Conservation (phyloP, 148 eudicot genomes). For the Euryodendron excelsum region DNA sequence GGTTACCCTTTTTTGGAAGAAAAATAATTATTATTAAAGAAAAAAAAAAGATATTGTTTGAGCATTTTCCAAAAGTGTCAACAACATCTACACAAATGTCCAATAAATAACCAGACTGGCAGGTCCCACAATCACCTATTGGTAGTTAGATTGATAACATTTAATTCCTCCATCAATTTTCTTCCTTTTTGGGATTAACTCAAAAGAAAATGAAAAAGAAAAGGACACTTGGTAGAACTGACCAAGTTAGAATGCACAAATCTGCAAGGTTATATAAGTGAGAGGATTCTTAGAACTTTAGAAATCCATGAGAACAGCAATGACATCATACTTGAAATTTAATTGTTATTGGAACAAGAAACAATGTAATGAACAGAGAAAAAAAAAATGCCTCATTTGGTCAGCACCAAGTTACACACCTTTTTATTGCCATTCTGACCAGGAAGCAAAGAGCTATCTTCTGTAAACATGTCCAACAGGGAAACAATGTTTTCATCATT, state of each 20-base stretch:
- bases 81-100: too few species aligned
- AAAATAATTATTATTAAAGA: too few species aligned
- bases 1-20: too few species aligned
- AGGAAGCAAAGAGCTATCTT: slow-evolving; percentile 15
- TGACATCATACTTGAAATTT: not conserved
- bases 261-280: not conserved
- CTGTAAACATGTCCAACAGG: slow-evolving; percentile 19
- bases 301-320: not conserved
- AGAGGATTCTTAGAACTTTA: not conserved
- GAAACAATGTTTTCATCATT: slow-evolving; percentile 12
- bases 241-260: not conserved
- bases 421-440: not conserved
- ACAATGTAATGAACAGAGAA: too few species aligned
- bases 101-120: too few species aligned
- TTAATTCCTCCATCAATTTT: too few species aligned
- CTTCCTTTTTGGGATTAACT: not conserved
- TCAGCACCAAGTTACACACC: slow-evolving; percentile 15
- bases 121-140: too few species aligned
- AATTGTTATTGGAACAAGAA: not conserved
- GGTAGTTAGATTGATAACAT: too few species aligned
- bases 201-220: not conserved
- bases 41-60: too few species aligned
- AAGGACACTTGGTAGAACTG: not conserved
- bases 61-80: too few species aligned
- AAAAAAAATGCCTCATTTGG: not conserved